Evolutionary conservation across 2,329 filamentous ascomycete species (phyloP), one percentile per base, ranked within the genome.

Genomic region (Diaporthe ilicicola): DNA sequence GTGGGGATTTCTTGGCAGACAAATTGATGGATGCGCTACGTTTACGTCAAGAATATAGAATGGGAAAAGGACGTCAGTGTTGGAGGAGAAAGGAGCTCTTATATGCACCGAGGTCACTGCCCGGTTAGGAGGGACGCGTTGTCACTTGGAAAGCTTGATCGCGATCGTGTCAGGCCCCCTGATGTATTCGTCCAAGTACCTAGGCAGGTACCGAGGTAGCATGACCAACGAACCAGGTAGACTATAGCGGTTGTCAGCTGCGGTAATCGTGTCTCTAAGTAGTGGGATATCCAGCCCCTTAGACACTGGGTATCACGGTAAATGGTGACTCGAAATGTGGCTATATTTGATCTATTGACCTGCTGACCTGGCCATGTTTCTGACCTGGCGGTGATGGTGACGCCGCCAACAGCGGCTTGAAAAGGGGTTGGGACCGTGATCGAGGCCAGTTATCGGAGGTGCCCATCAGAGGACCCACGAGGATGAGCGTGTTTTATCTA

Each of bases 31-130:
- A 42, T 3, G 24, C 32, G 50, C 13, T 64, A 32, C 44, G 37
- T 29, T 54, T 50, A 42, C 37, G 61, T 22, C 15, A 42, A 59
- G 19, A 59, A 27, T 15, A 15, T 2, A 32, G 44, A 12, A 51
- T 15, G 27, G 9, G 22, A 2, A 34, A n/a, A 13, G 8, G 29
- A n/a, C 27, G 22, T 15, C 3, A 44, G n/a, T 39, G 17, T 24
- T 19, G 27, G 50, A 66, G 56, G 46, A 56, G 59, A 51, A 54
- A 54, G 69, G 48, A 27, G 42, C 8, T 61, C 50, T 71, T 73
- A 73, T 71, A 71, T 71, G 39, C 13, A 27, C 24, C 59, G 51
- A 42, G 44, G 67, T 17, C 10, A 42, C 24, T 42, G 22, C 22
- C 17, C 50, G 19, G 48, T n/a, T 32, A 27, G 59, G 37, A 39